A percentile compares a stretch with the other conserved stretches of the same genome.
These are phyloP conservation scores for Phytopythium sindhum DNA, from an alignment of 352 stramenopile genomes.

Conservation along the genomic window DNA sequence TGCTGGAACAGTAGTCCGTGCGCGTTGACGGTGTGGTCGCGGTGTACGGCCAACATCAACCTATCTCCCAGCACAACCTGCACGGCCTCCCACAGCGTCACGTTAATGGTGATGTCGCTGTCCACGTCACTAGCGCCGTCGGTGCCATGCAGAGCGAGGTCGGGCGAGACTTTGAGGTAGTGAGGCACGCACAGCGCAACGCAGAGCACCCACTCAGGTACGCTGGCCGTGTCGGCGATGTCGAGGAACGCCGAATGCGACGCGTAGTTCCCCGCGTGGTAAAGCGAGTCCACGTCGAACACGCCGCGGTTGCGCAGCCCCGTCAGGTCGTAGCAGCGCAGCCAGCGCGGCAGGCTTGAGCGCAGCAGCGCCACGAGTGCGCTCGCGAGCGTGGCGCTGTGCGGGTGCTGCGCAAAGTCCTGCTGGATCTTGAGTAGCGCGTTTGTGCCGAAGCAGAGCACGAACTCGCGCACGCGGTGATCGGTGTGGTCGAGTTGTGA, in stretches of 20 bases:
- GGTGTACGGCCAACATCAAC: slow-evolving; percentile 39
- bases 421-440: slow-evolving; percentile 55
- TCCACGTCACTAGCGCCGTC: slow-evolving; percentile 2
- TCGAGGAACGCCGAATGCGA: slow-evolving; percentile 20
- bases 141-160: slow-evolving; percentile 1
- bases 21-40: slow-evolving; percentile 44
- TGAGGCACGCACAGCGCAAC: slow-evolving; percentile 49
- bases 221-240: slow-evolving; percentile 14
- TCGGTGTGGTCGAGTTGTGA: slow-evolving; percentile 32
- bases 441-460: slow-evolving; percentile 53
- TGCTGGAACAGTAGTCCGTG: slow-evolving; percentile 63
- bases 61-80: slow-evolving; percentile 45
- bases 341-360: slow-evolving; percentile 52
- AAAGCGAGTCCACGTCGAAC: slow-evolving; percentile 44
- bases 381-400: slow-evolving; percentile 11
- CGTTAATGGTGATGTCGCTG: slow-evolving; percentile 6
- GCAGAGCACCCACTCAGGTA: slow-evolving; percentile 54
- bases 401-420: slow-evolving; percentile 43
- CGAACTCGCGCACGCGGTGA: slow-evolving; percentile 47
- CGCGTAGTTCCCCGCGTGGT: slow-evolving; percentile 21
- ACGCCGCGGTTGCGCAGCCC: slow-evolving; percentile 45
- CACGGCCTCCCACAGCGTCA: slow-evolving; percentile 59
- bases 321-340: slow-evolving; percentile 43
- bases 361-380: slow-evolving; percentile 35
- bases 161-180: slow-evolving; percentile 21